These are phyloP conservation scores for Podospora pseudocomata DNA, from an alignment of 495 filamentous ascomycete species.

Conservation along the genomic window DNA sequence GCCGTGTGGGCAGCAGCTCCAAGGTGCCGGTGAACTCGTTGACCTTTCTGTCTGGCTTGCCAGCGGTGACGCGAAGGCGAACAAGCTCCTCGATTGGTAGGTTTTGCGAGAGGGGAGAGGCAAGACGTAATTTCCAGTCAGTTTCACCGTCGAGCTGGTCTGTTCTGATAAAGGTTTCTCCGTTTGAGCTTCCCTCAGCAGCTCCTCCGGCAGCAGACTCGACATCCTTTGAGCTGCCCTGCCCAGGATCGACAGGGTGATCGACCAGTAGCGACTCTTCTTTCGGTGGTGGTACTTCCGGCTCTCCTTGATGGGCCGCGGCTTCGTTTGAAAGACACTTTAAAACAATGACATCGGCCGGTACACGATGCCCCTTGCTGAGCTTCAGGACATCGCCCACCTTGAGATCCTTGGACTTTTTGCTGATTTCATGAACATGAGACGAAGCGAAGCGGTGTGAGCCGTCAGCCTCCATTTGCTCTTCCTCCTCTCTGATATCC, in stretches of 20 bases:
- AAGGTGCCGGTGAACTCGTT: conserved; percentile 91
- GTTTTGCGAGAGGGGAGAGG: conserved; percentile 75
- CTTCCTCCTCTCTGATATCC: conserved; percentile 53
- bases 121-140: conserved; percentile 94
- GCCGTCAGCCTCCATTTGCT: conserved; percentile 46
- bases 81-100: conserved; percentile 65
- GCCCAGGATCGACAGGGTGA: conserved; percentile 28
- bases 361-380: conserved; percentile 83
- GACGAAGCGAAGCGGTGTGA: conserved; percentile 36
- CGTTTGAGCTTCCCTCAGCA: conserved; percentile 44
- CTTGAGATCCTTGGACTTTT: conserved; percentile 82
- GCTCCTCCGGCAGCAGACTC: conserved; percentile 2
- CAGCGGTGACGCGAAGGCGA: conserved; percentile 72
- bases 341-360: conserved; percentile 90
- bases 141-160: conserved; percentile 98
- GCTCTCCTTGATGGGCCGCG: conserved; percentile 23
- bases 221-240: conserved; percentile 26
- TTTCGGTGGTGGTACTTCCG: conserved; percentile 27
- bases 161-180: conserved; percentile 94
- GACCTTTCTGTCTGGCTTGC: conserved; percentile 84
- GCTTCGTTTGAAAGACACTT: conserved; percentile 73
- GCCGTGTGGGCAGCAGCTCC: conserved; percentile 52
- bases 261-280: conserved; percentile 43
- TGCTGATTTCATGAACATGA: conserved; percentile 59
- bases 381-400: conserved; percentile 94